Evolutionary conservation across 257 asterid species (phyloP).

Genomic region (Solanum lignicaule): DNA sequence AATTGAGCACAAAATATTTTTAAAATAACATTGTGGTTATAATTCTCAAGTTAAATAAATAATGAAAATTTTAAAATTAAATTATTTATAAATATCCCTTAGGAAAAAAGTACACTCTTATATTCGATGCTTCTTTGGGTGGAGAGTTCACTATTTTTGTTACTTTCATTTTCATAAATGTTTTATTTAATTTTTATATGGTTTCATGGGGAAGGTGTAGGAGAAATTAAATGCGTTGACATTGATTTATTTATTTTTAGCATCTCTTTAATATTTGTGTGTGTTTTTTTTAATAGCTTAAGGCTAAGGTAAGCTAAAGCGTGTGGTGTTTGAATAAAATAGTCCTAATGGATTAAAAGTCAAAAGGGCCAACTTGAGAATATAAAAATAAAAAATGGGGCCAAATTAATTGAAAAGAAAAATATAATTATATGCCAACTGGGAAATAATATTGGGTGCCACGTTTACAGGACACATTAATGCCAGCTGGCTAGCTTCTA

Average conservation of each 20-base stretch:
- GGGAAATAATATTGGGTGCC: background rate
- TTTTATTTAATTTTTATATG: background rate
- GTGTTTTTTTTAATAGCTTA: background rate
- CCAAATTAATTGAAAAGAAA: background rate
- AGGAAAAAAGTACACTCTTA: background rate
- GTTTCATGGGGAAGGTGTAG: background rate
- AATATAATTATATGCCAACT: background rate
- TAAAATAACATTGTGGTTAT: background rate
- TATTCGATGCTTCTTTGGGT: background rate
- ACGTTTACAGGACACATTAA: background rate
- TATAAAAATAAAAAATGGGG: background rate
- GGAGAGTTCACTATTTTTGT: background rate
- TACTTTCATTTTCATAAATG: background rate
- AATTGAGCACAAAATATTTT: background rate
- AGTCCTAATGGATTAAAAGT: background rate
- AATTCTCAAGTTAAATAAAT: background rate
- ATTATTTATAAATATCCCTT: background rate
- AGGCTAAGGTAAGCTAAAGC: background rate
- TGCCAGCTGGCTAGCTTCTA: background rate
- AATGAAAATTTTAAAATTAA: background rate
- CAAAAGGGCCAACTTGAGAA: conserved; percentile 1
- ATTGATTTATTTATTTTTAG: background rate
- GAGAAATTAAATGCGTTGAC: background rate
- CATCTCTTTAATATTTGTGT: background rate
- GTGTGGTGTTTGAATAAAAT: background rate